Evolutionary conservation across 176 grass and related monocot genomes (phyloP).

Genomic region (Hordeum vulgare): DNA sequence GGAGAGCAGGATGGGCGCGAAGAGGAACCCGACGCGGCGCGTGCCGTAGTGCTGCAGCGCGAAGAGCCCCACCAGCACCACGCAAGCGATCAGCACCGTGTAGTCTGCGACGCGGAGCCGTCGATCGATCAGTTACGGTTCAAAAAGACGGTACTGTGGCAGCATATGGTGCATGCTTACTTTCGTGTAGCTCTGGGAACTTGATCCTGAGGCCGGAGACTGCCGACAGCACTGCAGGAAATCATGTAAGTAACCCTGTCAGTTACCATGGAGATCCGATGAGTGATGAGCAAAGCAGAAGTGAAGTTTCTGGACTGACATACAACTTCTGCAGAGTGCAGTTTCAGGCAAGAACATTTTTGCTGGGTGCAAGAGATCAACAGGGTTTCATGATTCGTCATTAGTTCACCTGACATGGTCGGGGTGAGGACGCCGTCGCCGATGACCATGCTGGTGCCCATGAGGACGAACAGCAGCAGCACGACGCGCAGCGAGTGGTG

Average conservation of each 20-base stretch:
- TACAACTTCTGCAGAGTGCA: neutral
- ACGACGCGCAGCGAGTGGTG: slow-evolving; percentile 43
- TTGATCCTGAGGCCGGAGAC: slow-evolving; percentile 84
- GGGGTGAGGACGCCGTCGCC: slow-evolving; percentile 83
- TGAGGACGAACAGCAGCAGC: slow-evolving; percentile 66
- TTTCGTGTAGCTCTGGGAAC: slow-evolving; percentile 78
- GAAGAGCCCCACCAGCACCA: slow-evolving; percentile 60
- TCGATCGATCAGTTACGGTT: neutral
- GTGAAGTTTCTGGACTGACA: neutral
- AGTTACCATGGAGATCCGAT: neutral
- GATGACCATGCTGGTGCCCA: slow-evolving; percentile 92
- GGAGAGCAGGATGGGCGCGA: slow-evolving; percentile 79
- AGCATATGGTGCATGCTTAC: slow-evolving; percentile 23
- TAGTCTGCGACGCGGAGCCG: slow-evolving; percentile 38
- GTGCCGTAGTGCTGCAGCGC: slow-evolving; percentile 86
- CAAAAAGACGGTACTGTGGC: neutral
- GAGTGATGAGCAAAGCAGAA: neutral
- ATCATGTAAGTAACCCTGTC: slow-evolving; percentile 10
- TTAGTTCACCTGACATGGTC: slow-evolving; percentile 71
- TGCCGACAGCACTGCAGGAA: slow-evolving; percentile 54
- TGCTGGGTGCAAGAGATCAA: neutral
- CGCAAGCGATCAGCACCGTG: slow-evolving; percentile 60
- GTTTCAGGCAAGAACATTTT: neutral
- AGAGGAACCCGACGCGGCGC: slow-evolving; percentile 71
- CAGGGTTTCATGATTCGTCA: neutral